phyloP scores from a whole-genome alignment of 306 rosid genomes.

The Vigna radiata region DNA sequence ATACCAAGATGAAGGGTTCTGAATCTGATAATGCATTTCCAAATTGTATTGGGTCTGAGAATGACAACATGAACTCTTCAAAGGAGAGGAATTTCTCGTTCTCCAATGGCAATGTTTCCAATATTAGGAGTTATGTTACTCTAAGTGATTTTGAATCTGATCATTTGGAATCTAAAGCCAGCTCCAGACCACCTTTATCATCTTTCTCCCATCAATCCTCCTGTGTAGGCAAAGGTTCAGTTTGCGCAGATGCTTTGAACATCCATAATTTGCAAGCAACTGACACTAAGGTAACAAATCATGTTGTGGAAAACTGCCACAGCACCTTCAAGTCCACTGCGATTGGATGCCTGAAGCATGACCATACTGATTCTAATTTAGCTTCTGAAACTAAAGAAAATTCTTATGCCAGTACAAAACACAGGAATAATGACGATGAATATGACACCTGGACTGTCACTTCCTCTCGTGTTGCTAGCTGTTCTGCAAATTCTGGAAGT shows the following conservation, averaged over 20 bases:
- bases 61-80: conserved; percentile 38
- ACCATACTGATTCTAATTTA: conserved; percentile 47
- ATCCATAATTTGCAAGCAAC: conserved; percentile 48
- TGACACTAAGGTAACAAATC: conserved; percentile 51
- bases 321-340: conserved; percentile 51
- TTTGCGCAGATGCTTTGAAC: conserved; percentile 49
- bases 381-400: conserved; percentile 51
- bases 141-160: conserved; percentile 40
- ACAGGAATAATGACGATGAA: conserved; percentile 52
- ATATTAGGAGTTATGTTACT: conserved; percentile 29
- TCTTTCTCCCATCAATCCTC: conserved; percentile 42
- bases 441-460: conserved; percentile 38
- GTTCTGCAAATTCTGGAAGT: conserved; percentile 61
- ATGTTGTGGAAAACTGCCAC: conserved; percentile 43
- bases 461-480: conserved; percentile 57
- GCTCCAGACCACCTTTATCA: conserved; percentile 45
- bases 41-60: conserved; percentile 43
- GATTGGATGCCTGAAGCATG: conserved; percentile 36
- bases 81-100: conserved; percentile 45
- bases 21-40: conserved; percentile 37
- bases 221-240: conserved; percentile 42
- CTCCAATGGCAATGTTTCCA: conserved; percentile 45
- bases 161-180: conserved; percentile 51
- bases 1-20: conserved; percentile 44
- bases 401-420: conserved; percentile 46